Base-by-base conservation (phyloP, 2,329 filamentous ascomycete species). In the Cladosporium phlei region DNA sequence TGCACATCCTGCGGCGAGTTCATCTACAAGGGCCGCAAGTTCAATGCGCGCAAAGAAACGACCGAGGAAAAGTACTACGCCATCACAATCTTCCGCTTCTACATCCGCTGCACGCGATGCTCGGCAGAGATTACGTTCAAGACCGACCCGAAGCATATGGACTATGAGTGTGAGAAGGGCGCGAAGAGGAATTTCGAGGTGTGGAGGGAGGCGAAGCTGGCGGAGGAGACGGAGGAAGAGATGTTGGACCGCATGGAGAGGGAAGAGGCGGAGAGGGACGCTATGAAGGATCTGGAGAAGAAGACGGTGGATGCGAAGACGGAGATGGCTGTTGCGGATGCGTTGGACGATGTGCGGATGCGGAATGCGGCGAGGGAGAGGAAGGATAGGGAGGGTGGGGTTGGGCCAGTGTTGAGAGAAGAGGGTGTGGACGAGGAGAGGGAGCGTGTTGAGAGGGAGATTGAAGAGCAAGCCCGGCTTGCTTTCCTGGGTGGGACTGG, bases 291-390 rank as follows among this genome's bases (percentile, higher is more conserved):
- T 63, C 70, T 98, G 37, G 93, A 98, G 70, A 84, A 86, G 53
- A 97, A 97, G 72, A 95, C 91, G 46, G 72, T 86, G 17, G 93
- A 98, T 65, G 90, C 90, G 1, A 90, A 93, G 72, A 78, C 85
- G 30, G 93, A 98, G 68, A 98, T 98, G 90, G 88, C 86, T 14
- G 88, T 96, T 34, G 93, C 93, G 2, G 93, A 98, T 71, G 91
- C 90, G 6, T 71, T 98, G 46, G 93, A 98, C 66, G 90, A 96
- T 69, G 96, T 98, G 48, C 77, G 91, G 47, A 91, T 87, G 43
- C 74, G 91, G 54, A 98, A 98, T 69, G 93, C 93, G 6, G 76
- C 89, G 53, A 82, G 93, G 39, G 88, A 95, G 66, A 77, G 86
- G 54, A 85, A 83, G 7, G 80, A 81, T 59, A 81, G 80, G 2